Base-by-base conservation (phyloP, 2,329 filamentous ascomycete genomes). In the Claviceps capensis region DNA sequence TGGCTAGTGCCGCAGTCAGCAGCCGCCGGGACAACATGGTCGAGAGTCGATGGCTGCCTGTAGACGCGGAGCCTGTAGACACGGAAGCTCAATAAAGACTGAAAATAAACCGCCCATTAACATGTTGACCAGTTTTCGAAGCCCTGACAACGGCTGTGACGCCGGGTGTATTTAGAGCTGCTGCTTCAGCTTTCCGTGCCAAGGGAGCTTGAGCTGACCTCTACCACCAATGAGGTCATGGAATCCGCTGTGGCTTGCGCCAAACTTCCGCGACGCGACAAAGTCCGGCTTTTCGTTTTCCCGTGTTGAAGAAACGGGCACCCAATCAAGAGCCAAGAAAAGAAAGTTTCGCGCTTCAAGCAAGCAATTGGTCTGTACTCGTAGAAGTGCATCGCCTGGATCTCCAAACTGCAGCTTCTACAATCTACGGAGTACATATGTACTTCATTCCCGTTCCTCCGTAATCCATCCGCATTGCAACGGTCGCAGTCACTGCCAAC, bases 21-120 rank as follows among this genome's bases (percentile, higher is more conserved):
- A 59, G 56, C 57, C 62, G 59, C 55, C 56, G 55, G 22, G 57
- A 53, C 51, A 66, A 64, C 63, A 66, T 66, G 53, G 52, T 56
- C 13, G 26, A 50, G 5, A 36, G 19, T 30, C 6, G 19, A 45
- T 22, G 47, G 22, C 34, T 36, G 41, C 3, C 38, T 36, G 41
- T 44, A 41, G 17, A 42, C 37, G 14, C 47, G 19, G 19, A 19
- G 41, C 3, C 38, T 36, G 41, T 44, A 41, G 17, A 42, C 37
- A 6, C 47, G 4, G 5, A 17, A 16, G 34, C 47, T 49, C 47
- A 41, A 19, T 7, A 19, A 19, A n/a, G 22, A 40, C 9, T 16
- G 5, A n/a, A 34, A 19, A 41, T 5, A 16, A 19, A 34, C 17
- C 13, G 16, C 16, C 37, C 47, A 16, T 36, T 16, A 1, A 19